Percentiles rank a stretch among this genome's conserved stretches.
Evolutionary conservation across 2,329 filamentous ascomycete genomes (phyloP).

Genomic region (Aspergillus texensis): DNA sequence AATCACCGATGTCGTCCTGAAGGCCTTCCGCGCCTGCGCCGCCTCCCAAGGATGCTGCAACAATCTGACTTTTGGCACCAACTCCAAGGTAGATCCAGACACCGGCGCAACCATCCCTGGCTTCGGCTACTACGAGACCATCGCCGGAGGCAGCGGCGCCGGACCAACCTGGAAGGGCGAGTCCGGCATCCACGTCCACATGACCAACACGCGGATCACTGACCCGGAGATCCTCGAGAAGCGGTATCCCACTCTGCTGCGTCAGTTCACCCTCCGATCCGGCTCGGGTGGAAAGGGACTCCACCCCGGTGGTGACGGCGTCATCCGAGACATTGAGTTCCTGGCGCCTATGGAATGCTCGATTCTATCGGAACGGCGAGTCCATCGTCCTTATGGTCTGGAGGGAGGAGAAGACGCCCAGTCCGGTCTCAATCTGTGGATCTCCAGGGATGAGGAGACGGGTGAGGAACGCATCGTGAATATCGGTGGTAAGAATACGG

Average conservation of each 20-base stretch:
- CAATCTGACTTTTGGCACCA: conserved; percentile 77
- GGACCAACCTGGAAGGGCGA: conserved; percentile 76
- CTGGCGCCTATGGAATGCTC: conserved; percentile 77
- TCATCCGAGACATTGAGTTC: conserved; percentile 82
- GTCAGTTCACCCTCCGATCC: conserved; percentile 68
- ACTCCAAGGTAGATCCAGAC: conserved; percentile 66
- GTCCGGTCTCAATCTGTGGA: conserved; percentile 86
- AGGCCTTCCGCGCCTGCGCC: conserved; percentile 77
- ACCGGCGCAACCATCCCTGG: conserved; percentile 64
- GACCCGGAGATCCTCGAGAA: conserved; percentile 82
- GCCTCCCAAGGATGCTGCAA: conserved; percentile 81
- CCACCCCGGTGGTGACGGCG: conserved; percentile 74
- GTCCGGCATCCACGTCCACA: conserved; percentile 77
- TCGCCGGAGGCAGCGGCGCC: conserved; percentile 77
- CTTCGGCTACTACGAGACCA: conserved; percentile 88
- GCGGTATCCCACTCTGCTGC: conserved; percentile 74
- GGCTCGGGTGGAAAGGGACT: conserved; percentile 69
- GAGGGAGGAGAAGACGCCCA: conserved; percentile 78
- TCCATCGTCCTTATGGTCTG: conserved; percentile 79
- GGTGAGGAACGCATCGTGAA: conserved; percentile 57
- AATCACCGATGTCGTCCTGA: conserved; percentile 80
- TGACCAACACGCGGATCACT: conserved; percentile 87
- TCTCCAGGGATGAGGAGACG: conserved; percentile 67
- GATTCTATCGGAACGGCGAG: conserved; percentile 75
- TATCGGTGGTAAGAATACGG: conserved; percentile 65